These are phyloP conservation scores for Saccharomycopsis sp. DNA, from an alignment of 805 yeast genomes.

Conservation along the genomic window DNA sequence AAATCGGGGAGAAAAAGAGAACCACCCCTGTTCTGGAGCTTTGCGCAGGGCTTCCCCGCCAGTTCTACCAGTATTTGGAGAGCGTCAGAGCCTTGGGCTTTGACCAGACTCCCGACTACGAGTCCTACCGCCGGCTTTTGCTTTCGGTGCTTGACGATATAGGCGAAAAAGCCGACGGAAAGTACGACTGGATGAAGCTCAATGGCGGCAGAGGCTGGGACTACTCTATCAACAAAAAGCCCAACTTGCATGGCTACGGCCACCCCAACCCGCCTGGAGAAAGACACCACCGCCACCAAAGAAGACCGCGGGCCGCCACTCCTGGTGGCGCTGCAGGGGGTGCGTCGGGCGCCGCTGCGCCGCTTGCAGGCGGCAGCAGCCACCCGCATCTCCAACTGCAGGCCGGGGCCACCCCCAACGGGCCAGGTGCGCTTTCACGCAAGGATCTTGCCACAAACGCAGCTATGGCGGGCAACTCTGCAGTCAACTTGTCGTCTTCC, in stretches of 20 bases:
- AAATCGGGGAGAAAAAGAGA: conserved; percentile 94
- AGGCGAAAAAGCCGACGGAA: conserved; percentile 56
- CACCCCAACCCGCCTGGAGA: conserved; percentile 45
- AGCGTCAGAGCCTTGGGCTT: conserved; percentile 84
- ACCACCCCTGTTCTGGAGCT: conserved; percentile 80
- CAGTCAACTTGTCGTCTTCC: neutral
- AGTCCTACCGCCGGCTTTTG: conserved; percentile 55
- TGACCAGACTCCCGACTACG: conserved; percentile 92
- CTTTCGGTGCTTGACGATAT: conserved; percentile 50
- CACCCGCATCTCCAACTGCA: neutral
- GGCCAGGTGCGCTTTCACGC: neutral
- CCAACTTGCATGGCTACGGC: conserved; percentile 78
- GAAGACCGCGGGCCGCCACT: neutral
- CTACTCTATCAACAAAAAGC: conserved; percentile 64
- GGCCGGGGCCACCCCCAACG: neutral
- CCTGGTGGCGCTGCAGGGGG: neutral
- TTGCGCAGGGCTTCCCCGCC: conserved; percentile 84
- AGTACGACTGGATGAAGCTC: conserved; percentile 76
- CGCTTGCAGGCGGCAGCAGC: neutral
- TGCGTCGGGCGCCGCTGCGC: neutral
- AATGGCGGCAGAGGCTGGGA: conserved; percentile 83
- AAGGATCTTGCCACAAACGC: conserved; percentile 1
- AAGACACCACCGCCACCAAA: conserved; percentile 19
- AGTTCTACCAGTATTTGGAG: conserved; percentile 86
- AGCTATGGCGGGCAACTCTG: neutral